phyloP scores from a whole-genome alignment of 495 filamentous ascomycete genomes.

The Beverwykella pulmonaria region DNA sequence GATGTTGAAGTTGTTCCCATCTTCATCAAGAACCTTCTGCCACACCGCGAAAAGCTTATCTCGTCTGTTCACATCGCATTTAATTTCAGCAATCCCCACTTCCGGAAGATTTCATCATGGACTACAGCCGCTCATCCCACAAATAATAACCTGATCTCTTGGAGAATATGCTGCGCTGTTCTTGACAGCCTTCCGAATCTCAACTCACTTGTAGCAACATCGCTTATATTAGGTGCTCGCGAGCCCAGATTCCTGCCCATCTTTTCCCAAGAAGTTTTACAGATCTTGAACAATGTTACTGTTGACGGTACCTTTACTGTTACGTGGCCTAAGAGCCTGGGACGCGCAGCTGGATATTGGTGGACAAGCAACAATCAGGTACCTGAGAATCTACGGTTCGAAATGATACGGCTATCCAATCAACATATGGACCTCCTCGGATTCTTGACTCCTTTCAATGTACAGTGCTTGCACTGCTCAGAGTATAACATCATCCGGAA shows the following conservation, averaged over 20 bases:
- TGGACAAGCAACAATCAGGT: neutral
- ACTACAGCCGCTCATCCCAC: neutral
- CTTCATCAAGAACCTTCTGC: neutral
- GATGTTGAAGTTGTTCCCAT: neutral
- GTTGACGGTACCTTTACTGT: too few relatives aligned
- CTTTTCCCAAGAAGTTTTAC: too few relatives aligned
- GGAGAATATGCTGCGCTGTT: too few relatives aligned
- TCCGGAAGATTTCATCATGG: neutral
- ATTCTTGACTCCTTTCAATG: conserved; percentile 9
- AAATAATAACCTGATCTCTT: too few relatives aligned
- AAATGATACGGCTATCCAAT: neutral
- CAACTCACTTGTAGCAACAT: neutral
- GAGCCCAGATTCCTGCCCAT: neutral
- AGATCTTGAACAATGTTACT: too few relatives aligned
- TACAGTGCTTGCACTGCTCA: conserved; percentile 11
- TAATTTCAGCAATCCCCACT: neutral
- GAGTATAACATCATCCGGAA: conserved; percentile 3
- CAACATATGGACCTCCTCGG: neutral
- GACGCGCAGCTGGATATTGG: too few relatives aligned
- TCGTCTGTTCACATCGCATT: neutral
- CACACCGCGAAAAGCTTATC: neutral
- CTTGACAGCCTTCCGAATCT: neutral
- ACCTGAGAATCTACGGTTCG: neutral
- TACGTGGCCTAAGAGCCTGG: too few relatives aligned
- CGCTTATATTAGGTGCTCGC: neutral